Conservation (phyloP, 352 stramenopile species). For the Phytophthora hybrid region DNA sequence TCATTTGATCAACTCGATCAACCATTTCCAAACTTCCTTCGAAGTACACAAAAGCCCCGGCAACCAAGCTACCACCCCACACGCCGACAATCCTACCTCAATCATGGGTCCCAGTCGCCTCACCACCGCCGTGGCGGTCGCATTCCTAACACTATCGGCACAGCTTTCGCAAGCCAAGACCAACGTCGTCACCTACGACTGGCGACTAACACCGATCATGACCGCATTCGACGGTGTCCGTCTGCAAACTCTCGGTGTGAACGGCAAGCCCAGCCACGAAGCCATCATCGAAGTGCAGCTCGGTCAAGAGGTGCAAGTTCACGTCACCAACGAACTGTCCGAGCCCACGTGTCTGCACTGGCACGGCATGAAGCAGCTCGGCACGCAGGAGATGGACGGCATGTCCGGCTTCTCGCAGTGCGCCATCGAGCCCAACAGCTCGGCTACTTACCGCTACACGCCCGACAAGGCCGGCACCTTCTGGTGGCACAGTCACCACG, state of each 20-base stretch:
- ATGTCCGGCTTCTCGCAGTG: background rate
- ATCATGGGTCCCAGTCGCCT: background rate
- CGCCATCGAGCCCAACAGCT: conserved; percentile 14
- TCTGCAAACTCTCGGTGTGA: background rate
- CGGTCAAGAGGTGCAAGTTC: background rate
- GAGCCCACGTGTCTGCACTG: background rate
- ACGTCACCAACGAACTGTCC: background rate
- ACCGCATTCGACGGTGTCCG: background rate
- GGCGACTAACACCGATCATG: background rate
- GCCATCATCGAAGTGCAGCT: background rate
- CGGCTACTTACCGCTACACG: conserved; percentile 40
- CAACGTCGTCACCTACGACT: background rate
- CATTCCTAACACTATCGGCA: background rate
- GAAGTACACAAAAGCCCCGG: background rate
- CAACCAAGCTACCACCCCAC: background rate
- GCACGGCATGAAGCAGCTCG: background rate
- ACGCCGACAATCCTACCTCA: background rate
- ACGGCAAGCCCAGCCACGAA: background rate
- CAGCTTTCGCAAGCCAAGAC: background rate
- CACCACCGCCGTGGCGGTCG: background rate
- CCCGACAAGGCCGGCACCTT: conserved; percentile 44
- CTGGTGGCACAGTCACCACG: conserved; percentile 49
- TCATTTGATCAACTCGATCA: background rate
- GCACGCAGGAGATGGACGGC: background rate
- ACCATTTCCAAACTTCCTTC: background rate